These are phyloP conservation scores for Laguncularia racemosa DNA, from an alignment of 345 rosid species.

Conservation along the genomic window DNA sequence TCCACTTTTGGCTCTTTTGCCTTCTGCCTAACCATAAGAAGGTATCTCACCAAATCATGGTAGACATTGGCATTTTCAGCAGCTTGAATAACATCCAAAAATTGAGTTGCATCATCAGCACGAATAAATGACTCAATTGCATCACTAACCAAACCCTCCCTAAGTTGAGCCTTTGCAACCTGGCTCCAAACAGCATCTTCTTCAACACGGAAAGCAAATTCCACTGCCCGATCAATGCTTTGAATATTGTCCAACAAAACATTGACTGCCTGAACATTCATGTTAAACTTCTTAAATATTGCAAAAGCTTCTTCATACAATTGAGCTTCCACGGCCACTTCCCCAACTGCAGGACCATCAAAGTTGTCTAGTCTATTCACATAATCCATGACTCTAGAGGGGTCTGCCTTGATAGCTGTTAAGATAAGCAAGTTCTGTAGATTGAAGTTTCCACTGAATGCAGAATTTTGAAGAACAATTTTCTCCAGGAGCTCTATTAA, in stretches of 20 bases:
- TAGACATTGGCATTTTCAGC: constrained; percentile 57
- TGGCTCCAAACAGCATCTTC: constrained; percentile 98
- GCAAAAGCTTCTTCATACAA: constrained; percentile 68
- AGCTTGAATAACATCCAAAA: constrained; percentile 37
- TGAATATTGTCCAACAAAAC: constrained; percentile 34
- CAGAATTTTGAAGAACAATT: constrained; percentile 96
- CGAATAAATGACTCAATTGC: constrained; percentile 96
- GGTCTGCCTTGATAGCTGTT: constrained; percentile 95
- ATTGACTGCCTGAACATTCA: constrained; percentile 43
- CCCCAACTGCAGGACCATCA: constrained; percentile 99
- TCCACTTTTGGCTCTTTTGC: constrained; percentile 93
- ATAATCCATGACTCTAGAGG: constrained; percentile 97
- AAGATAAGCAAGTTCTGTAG: constrained; percentile 93
- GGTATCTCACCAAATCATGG: constrained; percentile 91
- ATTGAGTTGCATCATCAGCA: constrained; percentile 52
- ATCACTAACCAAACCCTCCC: constrained; percentile 94
- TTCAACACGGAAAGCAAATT: constrained; percentile 95
- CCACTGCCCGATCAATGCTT: constrained; percentile 64
- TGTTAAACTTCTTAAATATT: constrained; percentile 46
- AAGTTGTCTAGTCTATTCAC: constrained; percentile 90
- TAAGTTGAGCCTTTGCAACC: constrained; percentile 89
- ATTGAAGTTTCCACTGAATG: constrained; percentile 95
- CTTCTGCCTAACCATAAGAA: constrained; percentile 96
- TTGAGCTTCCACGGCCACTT: constrained; percentile 90
- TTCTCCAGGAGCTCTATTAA: constrained; percentile 56